Conservation (phyloP, 768 basidiomycete genomes). For the Leccinum truebloodii region DNA sequence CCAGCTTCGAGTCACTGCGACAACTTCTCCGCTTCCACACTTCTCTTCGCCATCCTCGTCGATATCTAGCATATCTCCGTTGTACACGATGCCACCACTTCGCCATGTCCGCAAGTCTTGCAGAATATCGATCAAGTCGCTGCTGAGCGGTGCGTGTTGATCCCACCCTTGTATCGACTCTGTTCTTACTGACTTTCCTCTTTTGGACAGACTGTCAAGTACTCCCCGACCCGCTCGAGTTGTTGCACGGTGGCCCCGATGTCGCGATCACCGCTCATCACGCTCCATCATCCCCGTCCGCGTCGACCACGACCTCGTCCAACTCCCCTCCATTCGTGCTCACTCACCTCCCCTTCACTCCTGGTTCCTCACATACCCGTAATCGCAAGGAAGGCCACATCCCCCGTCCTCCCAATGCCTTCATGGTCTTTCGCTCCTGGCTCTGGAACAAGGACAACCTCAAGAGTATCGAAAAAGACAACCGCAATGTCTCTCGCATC, state of each 20-base stretch:
- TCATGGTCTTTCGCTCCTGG: constrained; percentile 79
- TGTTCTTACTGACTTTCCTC: constrained; percentile 36
- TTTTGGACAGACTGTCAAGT: constrained; percentile 34
- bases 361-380: constrained; percentile 42
- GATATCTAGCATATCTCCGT: background rate
- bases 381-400: constrained; percentile 52
- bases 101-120: constrained; percentile 44
- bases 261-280: constrained; percentile 7
- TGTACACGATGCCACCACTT: constrained; percentile 32
- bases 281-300: constrained; percentile 10
- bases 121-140: constrained; percentile 42
- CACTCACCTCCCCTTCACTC: constrained; percentile 30
- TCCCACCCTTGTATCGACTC: constrained; percentile 18
- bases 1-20: background rate
- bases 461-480: constrained; percentile 60
- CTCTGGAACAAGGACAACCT: constrained; percentile 54
- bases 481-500: constrained; percentile 71
- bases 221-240: constrained; percentile 21
- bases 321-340: constrained; percentile 19
- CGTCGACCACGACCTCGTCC: constrained; percentile 18
- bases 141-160: constrained; percentile 34
- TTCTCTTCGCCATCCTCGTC: constrained; percentile 4
- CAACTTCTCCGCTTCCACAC: background rate
- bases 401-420: constrained; percentile 81
- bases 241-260: constrained; percentile 23